Evolutionary conservation across 805 yeast genomes (phyloP).

Genomic region (Ogataea polymorpha): DNA sequence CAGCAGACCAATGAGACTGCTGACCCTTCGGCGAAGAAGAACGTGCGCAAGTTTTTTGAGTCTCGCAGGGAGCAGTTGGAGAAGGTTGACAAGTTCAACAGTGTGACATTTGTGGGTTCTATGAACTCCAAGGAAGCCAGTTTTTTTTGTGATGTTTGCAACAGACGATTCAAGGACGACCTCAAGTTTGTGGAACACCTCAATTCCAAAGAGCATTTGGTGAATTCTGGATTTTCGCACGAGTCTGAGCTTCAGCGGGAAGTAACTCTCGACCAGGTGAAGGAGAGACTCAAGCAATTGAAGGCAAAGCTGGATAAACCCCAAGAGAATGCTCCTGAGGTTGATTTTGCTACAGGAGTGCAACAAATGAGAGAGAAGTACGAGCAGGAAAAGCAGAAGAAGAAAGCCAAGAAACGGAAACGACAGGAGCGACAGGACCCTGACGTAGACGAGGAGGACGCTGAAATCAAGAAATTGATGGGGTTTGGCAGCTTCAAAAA

Average conservation of each 20-base stretch:
- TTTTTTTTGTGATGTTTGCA: slow-evolving; percentile 79
- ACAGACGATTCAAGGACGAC: slow-evolving; percentile 77
- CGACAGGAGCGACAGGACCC: slow-evolving; percentile 20
- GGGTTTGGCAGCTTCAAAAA: slow-evolving; percentile 43
- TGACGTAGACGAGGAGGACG: slow-evolving; percentile 12
- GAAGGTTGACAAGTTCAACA: slow-evolving; percentile 25
- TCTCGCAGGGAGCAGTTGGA: slow-evolving; percentile 22
- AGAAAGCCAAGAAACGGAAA: slow-evolving; percentile 26
- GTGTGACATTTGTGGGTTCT: slow-evolving; percentile 25
- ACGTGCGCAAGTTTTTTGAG: slow-evolving; percentile 21
- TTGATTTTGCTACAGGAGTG: slow-evolving; percentile 40
- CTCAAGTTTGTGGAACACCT: slow-evolving; percentile 80
- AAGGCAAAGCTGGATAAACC: slow-evolving; percentile 30
- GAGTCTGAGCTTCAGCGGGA: slow-evolving; percentile 29
- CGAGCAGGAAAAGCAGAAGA: slow-evolving; percentile 32
- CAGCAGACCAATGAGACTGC: slow-evolving; percentile 10
- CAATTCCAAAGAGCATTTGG: slow-evolving; percentile 67
- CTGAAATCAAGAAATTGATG: slow-evolving; percentile 42
- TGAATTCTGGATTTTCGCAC: slow-evolving; percentile 35
- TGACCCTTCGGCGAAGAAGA: slow-evolving; percentile 6
- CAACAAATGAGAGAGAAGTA: slow-evolving; percentile 39
- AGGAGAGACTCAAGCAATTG: slow-evolving; percentile 35
- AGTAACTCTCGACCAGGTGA: slow-evolving; percentile 49
- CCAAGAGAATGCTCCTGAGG: slow-evolving; percentile 17
- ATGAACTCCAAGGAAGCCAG: slow-evolving; percentile 57